Evolutionary conservation across 805 yeast genomes (phyloP).

Genomic region (Cyberlindnera euphorbiae): DNA sequence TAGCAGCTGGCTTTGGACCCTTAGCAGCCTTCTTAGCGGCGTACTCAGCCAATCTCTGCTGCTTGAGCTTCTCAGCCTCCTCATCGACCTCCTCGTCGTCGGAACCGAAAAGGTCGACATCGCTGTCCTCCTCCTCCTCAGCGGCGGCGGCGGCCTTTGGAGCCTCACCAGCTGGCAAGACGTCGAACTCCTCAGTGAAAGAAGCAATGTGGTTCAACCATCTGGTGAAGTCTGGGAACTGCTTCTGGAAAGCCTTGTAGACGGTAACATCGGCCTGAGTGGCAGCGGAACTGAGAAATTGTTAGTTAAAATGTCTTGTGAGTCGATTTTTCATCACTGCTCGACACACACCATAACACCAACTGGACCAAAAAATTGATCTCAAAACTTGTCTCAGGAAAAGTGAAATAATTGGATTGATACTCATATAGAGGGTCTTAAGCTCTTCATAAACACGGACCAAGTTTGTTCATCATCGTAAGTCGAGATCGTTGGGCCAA

Average conservation of each 20-base stretch:
- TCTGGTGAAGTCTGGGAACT: conserved; percentile 93
- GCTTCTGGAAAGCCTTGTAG: conserved; percentile 88
- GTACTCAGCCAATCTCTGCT: conserved; percentile 96
- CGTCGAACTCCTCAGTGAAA: conserved; percentile 76
- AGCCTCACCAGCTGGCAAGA: conserved; percentile 70
- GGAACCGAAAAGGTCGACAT: conserved; percentile 92
- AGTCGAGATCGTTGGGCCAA: not conserved
- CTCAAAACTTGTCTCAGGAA: conserved; percentile 30
- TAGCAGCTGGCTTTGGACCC: conserved; percentile 98
- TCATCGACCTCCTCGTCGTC: conserved; percentile 89
- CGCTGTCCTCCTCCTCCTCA: conserved; percentile 77
- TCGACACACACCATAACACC: no score
- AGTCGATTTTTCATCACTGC: no score
- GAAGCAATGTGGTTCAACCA: conserved; percentile 99
- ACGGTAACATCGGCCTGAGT: conserved; percentile 94
- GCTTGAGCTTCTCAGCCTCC: conserved; percentile 96
- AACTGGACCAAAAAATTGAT: no score
- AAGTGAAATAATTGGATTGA: conserved; percentile 45
- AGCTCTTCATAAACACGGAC: conserved; percentile 98
- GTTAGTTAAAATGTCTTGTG: conserved; percentile 20
- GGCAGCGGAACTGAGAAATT: conserved; percentile 63
- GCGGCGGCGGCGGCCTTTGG: conserved; percentile 51
- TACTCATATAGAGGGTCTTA: conserved; percentile 96
- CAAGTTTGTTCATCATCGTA: conserved; percentile 66
- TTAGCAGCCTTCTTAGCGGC: conserved; percentile 95